These are phyloP conservation scores for Tolypocladium tundrense DNA, from an alignment of 2,329 filamentous ascomycete species.

Conservation along the genomic window DNA sequence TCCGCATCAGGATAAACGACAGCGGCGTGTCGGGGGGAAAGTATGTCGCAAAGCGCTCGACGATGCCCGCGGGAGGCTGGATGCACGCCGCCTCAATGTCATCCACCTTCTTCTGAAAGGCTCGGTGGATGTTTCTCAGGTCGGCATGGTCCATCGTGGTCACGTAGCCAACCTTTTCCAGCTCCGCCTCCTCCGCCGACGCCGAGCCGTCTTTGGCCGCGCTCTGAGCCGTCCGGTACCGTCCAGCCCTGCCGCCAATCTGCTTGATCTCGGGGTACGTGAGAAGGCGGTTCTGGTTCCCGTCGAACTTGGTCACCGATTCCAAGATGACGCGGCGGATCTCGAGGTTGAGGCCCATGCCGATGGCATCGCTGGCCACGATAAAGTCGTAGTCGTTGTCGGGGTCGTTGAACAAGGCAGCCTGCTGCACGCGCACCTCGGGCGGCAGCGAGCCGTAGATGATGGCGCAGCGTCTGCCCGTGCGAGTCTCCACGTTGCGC, in stretches of 20 bases:
- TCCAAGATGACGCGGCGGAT: constrained; percentile 90
- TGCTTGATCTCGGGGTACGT: constrained; percentile 78
- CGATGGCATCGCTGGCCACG: constrained; percentile 90
- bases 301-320: constrained; percentile 62
- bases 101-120: constrained; percentile 53
- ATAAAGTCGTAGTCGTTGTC: constrained; percentile 92
- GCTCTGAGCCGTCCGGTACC: constrained; percentile 58
- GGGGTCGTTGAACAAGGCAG: constrained; percentile 86
- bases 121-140: constrained; percentile 47
- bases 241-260: constrained; percentile 85
- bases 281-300: constrained; percentile 45
- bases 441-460: constrained; percentile 89
- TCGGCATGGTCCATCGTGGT: constrained; percentile 69
- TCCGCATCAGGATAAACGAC: constrained; percentile 66
- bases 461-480: constrained; percentile 74
- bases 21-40: constrained; percentile 76
- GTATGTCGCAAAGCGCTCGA: constrained; percentile 70
- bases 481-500: constrained; percentile 61
- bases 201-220: constrained; percentile 5
- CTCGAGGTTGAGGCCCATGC: constrained; percentile 91
- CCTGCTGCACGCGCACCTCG: constrained; percentile 86
- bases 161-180: constrained; percentile 57
- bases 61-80: constrained; percentile 56
- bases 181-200: constrained; percentile 4
- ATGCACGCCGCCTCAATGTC: constrained; percentile 64